These are phyloP conservation scores for Clitopilus hobsonii DNA, from an alignment of 768 basidiomycete species.

Conservation along the genomic window DNA sequence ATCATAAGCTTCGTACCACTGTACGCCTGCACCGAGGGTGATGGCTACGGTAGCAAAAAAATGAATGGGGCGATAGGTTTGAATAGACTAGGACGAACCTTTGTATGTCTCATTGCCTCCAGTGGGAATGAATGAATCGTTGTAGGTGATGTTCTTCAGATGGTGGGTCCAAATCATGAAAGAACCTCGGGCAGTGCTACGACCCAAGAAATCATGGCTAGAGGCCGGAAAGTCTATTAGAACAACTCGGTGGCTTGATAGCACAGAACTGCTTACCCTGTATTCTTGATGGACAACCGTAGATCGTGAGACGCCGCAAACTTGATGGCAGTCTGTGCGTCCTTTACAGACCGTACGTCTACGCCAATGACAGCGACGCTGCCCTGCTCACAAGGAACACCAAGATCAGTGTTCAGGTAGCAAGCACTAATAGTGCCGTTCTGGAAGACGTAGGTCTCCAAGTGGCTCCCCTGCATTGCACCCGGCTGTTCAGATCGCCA, in stretches of 20 bases:
- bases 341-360: conserved; percentile 27
- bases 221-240: not conserved
- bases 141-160: conserved; percentile 30
- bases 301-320: conserved; percentile 31
- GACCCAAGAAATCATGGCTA: conserved; percentile 33
- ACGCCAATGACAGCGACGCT: conserved; percentile 34
- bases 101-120: conserved; percentile 17
- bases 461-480: conserved; percentile 8
- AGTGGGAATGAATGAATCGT: conserved; percentile 19
- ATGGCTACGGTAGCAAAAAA: not conserved
- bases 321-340: conserved; percentile 32
- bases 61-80: not conserved
- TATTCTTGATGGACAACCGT: conserved; percentile 28
- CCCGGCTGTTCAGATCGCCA: conserved; percentile 9
- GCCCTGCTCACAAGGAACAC: conserved; percentile 36
- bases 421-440: conserved; percentile 47
- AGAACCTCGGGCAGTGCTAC: conserved; percentile 30
- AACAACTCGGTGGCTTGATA: not conserved
- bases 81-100: not conserved
- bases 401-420: conserved; percentile 38
- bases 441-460: conserved; percentile 6
- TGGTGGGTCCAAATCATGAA: conserved; percentile 38
- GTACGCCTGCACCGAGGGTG: conserved; percentile 32
- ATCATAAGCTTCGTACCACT: conserved; percentile 38
- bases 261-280: conserved; percentile 13